Percentiles rank a stretch among this genome's conserved stretches.
These are phyloP conservation scores for Tremella fuciformis DNA, from an alignment of 768 basidiomycete genomes.

Conservation along the genomic window DNA sequence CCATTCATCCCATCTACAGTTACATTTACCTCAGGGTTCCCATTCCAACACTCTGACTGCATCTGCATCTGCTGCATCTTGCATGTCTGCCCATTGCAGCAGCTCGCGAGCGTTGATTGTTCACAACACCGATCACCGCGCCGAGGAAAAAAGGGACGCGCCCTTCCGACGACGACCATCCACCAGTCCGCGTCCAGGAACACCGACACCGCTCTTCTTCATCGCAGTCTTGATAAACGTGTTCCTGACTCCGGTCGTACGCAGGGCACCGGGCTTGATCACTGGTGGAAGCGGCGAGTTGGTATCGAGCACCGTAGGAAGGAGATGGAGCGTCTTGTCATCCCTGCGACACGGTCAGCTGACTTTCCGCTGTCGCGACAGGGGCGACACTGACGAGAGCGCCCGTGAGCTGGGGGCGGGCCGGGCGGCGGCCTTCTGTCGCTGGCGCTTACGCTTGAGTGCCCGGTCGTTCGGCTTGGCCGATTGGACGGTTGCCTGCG, in stretches of 20 bases:
- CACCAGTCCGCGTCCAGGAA: slow-evolving; percentile 18
- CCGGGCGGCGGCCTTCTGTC: slow-evolving; percentile 1
- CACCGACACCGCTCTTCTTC: slow-evolving; percentile 11
- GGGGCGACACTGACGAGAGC: not conserved
- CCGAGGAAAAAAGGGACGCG: too few relatives aligned
- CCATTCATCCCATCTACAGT: too few relatives aligned
- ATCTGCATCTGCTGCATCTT: too few relatives aligned
- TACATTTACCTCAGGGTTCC: too few relatives aligned
- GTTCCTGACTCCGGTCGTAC: slow-evolving; percentile 6
- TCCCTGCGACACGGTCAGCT: slow-evolving; percentile 4
- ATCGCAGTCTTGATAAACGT: slow-evolving; percentile 22
- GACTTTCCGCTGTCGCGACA: not conserved
- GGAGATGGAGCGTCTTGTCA: slow-evolving; percentile 15
- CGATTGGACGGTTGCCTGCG: not conserved
- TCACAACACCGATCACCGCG: slow-evolving; percentile 1
- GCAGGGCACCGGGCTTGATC: slow-evolving; percentile 7
- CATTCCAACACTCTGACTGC: too few relatives aligned
- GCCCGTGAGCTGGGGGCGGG: not conserved
- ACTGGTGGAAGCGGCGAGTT: slow-evolving; percentile 8
- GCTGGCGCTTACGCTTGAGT: slow-evolving; percentile 6
- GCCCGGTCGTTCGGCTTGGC: slow-evolving; percentile 10
- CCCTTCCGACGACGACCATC: slow-evolving; percentile 14
- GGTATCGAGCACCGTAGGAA: slow-evolving; percentile 3
- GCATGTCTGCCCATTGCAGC: too few relatives aligned
- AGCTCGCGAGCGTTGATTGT: too few relatives aligned